phyloP scores from a whole-genome alignment of 1,284 basidiomycete species.

The Leccinum pachyderme region DNA sequence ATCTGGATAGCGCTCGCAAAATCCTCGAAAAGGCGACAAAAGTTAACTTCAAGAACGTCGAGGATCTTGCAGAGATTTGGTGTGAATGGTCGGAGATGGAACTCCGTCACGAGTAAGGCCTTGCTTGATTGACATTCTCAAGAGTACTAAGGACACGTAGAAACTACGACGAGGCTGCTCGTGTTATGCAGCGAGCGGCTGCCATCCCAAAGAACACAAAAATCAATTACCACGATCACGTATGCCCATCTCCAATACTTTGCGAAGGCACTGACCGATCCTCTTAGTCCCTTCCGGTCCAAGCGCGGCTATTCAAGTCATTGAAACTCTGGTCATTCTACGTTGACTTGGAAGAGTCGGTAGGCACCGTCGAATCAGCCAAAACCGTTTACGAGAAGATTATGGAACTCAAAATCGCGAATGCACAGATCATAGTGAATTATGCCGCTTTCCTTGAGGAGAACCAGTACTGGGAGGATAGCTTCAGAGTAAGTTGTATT shows the following conservation, averaged over 20 bases:
- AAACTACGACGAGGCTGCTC: conserved; percentile 93
- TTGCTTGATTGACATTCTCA: conserved; percentile 1
- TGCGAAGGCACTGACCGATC: conserved; percentile 13
- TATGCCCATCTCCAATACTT: conserved; percentile 39
- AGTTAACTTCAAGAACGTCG: conserved; percentile 92
- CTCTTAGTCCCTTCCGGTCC: conserved; percentile 75
- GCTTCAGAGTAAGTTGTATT: conserved; percentile 82
- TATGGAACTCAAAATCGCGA: conserved; percentile 96
- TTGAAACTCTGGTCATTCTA: conserved; percentile 99
- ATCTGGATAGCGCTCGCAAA: conserved; percentile 85
- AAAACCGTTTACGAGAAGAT: conserved; percentile 98
- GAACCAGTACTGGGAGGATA: conserved; percentile 97
- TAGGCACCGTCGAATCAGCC: conserved; percentile 89
- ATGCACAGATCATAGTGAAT: conserved; percentile 96
- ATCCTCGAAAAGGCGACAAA: conserved; percentile 91
- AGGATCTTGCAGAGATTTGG: conserved; percentile 98
- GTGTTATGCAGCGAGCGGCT: conserved; percentile 94
- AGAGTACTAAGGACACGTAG: conserved; percentile 41
- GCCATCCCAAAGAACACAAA: conserved; percentile 88
- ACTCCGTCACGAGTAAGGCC: conserved; percentile 84
- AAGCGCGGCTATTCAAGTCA: conserved; percentile 93
- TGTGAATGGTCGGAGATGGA: conserved; percentile 99
- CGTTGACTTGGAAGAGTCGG: conserved; percentile 95
- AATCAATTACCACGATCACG: conserved; percentile 94
- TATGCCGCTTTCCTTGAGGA: conserved; percentile 97